Conservation (phyloP, 306 rosid genomes). For the Spatholobus suberectus region DNA sequence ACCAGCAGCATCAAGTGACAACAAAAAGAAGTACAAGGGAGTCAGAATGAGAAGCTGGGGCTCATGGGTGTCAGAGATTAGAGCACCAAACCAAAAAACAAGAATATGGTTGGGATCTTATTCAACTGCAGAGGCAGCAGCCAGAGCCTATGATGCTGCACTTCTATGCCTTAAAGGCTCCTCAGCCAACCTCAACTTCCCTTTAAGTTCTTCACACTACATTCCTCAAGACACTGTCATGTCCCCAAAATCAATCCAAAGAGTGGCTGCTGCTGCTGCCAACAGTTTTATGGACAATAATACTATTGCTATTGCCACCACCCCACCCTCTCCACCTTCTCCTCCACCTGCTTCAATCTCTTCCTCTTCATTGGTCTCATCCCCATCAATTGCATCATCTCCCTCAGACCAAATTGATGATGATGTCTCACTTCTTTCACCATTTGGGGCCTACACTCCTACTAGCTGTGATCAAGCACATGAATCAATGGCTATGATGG, state of each 20-base stretch:
- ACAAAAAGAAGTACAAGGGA: slow-evolving; percentile 82
- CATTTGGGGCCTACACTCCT: slow-evolving; percentile 45
- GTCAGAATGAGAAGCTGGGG: slow-evolving; percentile 99
- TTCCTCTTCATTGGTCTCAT: slow-evolving; percentile 64
- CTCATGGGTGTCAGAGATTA: slow-evolving; percentile 96
- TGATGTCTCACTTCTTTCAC: slow-evolving; percentile 52
- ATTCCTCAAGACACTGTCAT: slow-evolving; percentile 58
- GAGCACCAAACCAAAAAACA: slow-evolving; percentile 97
- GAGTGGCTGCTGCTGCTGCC: slow-evolving; percentile 86
- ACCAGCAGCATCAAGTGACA: slow-evolving; percentile 38
- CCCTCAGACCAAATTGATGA: slow-evolving; percentile 64
- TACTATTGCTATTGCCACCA: not conserved
- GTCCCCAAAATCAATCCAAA: slow-evolving; percentile 91
- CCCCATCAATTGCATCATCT: slow-evolving; percentile 61
- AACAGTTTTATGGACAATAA: slow-evolving; percentile 41
- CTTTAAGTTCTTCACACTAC: slow-evolving; percentile 46
- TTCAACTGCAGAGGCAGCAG: slow-evolving; percentile 96
- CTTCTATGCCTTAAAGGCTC: slow-evolving; percentile 92
- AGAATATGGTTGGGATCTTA: slow-evolving; percentile 98
- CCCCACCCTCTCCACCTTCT: slow-evolving; percentile 42
- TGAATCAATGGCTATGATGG: slow-evolving; percentile 67
- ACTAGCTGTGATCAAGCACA: slow-evolving; percentile 7
- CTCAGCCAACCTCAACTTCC: slow-evolving; percentile 83
- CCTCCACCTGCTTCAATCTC: slow-evolving; percentile 44
- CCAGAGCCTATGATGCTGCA: slow-evolving; percentile 98